Evolutionary conservation across 306 rosid species (phyloP).

Genomic region (Cicer cuneatum): DNA sequence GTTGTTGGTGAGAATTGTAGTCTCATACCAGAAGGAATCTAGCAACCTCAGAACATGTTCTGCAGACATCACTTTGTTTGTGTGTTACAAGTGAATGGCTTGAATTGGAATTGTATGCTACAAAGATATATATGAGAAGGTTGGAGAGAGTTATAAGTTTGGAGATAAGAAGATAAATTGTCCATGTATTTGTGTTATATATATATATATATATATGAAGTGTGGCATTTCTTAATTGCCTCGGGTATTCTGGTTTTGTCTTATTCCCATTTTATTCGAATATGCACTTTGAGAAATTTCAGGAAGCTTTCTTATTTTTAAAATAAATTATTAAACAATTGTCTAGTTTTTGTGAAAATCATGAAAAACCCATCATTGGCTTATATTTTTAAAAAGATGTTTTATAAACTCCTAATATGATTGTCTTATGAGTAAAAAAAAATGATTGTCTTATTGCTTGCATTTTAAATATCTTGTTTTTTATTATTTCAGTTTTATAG

Average conservation of each 20-base stretch:
- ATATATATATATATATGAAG: background rate
- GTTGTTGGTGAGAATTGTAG: conserved; percentile 47
- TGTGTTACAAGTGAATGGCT: conserved; percentile 33
- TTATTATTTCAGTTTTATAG: no score
- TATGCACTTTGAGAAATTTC: conserved; percentile 45
- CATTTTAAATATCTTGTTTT: no score
- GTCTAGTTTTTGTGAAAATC: conserved; percentile 3
- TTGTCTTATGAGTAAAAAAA: no score
- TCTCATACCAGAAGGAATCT: conserved; percentile 69
- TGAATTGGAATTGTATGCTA: conserved; percentile 16
- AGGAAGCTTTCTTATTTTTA: conserved; percentile 14
- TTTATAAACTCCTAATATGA: no score
- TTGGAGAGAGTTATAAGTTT: background rate
- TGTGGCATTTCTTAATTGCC: conserved; percentile 31
- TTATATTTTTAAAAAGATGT: no score
- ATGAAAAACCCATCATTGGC: background rate
- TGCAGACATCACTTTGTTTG: conserved; percentile 51
- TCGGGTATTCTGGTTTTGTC: conserved; percentile 8
- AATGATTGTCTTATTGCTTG: no score
- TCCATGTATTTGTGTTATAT: background rate
- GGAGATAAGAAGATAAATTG: conserved; percentile 41
- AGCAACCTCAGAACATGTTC: conserved; percentile 68
- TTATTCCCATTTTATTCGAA: conserved; percentile 46
- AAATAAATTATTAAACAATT: background rate
- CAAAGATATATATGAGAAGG: conserved; percentile 9